A percentile compares a stretch with the other conserved stretches of the same genome.
These are phyloP conservation scores for Codiaeum variegatum DNA, from an alignment of 441 rosid genomes.

Conservation along the genomic window DNA sequence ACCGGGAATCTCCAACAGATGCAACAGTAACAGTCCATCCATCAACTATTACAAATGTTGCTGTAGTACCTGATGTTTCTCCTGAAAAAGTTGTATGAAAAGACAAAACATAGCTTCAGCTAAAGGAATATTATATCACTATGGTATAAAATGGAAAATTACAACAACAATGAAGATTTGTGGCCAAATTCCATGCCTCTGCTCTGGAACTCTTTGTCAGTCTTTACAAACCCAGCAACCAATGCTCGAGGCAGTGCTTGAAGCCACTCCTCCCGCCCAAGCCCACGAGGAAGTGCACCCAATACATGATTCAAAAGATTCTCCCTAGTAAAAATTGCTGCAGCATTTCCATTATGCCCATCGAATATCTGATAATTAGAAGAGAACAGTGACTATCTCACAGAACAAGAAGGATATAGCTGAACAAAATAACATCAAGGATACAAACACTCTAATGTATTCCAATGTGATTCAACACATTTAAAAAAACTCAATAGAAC, in stretches of 20 bases:
- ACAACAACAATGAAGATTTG: slow-evolving; percentile 8
- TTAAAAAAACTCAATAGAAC: no score
- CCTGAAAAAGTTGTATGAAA: slow-evolving; percentile 36
- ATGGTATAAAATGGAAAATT: not conserved
- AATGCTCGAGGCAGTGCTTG: slow-evolving; percentile 82
- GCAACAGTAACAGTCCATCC: slow-evolving; percentile 93
- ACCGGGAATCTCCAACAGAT: slow-evolving; percentile 89
- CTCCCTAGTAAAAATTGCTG: slow-evolving; percentile 76
- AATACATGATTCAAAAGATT: slow-evolving; percentile 60
- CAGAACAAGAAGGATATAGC: slow-evolving; percentile 10
- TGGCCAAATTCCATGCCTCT: slow-evolving; percentile 44
- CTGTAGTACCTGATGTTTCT: slow-evolving; percentile 91
- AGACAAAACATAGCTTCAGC: slow-evolving; percentile 14
- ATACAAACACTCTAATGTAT: slow-evolving; percentile 7
- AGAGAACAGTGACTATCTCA: slow-evolving; percentile 15
- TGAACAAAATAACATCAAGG: slow-evolving; percentile 11
- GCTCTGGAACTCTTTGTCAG: slow-evolving; percentile 85
- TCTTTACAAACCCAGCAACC: slow-evolving; percentile 92
- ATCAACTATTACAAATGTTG: slow-evolving; percentile 80
- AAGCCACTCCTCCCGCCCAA: slow-evolving; percentile 79
- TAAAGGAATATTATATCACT: slow-evolving; percentile 4
- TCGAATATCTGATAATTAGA: slow-evolving; percentile 60
- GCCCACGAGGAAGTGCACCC: slow-evolving; percentile 68
- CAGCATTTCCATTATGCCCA: slow-evolving; percentile 90
- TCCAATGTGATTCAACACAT: not conserved